Conservation (phyloP, 768 basidiomycete species). For the Tricholoma matsutake region DNA sequence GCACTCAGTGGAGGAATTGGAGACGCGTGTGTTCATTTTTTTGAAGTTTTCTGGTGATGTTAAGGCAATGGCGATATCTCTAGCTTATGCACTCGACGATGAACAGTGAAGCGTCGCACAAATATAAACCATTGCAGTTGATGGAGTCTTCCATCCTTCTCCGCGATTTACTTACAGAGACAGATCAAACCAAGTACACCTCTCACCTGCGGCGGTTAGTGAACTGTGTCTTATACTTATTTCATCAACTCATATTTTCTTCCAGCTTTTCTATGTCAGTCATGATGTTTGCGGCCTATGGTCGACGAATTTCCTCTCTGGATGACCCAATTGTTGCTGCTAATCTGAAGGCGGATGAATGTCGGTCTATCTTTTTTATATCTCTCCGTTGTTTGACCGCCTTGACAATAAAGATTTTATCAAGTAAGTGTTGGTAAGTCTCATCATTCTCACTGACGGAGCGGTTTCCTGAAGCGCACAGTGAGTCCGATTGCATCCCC, state of each 20-base stretch:
- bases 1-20: constrained; percentile 31
- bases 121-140: constrained; percentile 10
- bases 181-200: neutral
- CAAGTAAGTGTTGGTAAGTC: neutral
- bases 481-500: neutral
- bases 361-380: neutral
- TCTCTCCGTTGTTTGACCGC: neutral
- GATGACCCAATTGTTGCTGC: constrained; percentile 6
- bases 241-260: neutral
- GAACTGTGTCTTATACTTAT: constrained; percentile 4
- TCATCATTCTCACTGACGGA: neutral
- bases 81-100: constrained; percentile 9
- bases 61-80: neutral
- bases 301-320: constrained; percentile 5
- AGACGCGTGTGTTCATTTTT: constrained; percentile 22
- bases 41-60: neutral
- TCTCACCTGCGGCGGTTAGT: constrained; percentile 4
- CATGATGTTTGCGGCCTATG: constrained; percentile 12
- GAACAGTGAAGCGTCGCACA: constrained; percentile 5
- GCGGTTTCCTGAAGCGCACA: neutral
- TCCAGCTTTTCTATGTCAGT: constrained; percentile 10
- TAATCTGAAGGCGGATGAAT: constrained; percentile 2
- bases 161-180: constrained; percentile 8
- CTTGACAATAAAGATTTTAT: neutral
- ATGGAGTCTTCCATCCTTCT: constrained; percentile 8